phyloP scores from a whole-genome alignment of 164 flowering plant species.

The Chimonanthus praecox region DNA sequence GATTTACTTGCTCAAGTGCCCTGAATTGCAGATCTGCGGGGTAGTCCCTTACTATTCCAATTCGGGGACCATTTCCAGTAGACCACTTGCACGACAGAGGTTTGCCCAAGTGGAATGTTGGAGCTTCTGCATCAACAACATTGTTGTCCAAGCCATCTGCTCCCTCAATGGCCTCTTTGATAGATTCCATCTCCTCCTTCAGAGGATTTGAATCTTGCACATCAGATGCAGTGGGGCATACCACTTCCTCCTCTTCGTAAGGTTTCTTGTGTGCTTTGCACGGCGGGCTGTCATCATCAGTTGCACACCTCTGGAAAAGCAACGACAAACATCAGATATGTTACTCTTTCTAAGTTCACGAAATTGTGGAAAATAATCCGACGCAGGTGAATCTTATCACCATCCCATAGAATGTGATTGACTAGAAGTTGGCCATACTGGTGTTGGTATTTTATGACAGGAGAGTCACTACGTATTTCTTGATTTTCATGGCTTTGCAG shows the following conservation, averaged over 20 bases:
- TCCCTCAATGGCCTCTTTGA: not conserved
- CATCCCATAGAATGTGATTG: not conserved
- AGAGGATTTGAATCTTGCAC: not conserved
- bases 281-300: constrained; percentile 43
- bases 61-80: constrained; percentile 74
- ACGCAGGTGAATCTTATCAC: not conserved
- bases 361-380: not conserved
- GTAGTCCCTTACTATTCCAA: constrained; percentile 80
- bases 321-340: constrained; percentile 9
- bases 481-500: not conserved
- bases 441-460: not conserved
- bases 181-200: not conserved
- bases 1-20: constrained; percentile 75
- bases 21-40: constrained; percentile 58
- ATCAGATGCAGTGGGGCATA: constrained; percentile 4
- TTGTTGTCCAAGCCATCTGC: constrained; percentile 3
- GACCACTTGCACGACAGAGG: constrained; percentile 73
- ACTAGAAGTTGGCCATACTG: not conserved
- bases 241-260: constrained; percentile 3
- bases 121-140: constrained; percentile 3
- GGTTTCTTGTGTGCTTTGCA: not conserved
- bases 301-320: constrained; percentile 54
- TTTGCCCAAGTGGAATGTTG: constrained; percentile 30
- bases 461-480: not conserved
- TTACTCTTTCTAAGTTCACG: not conserved